A percentile compares a stretch with the other conserved stretches of the same genome.
phyloP scores from a whole-genome alignment of 2,329 filamentous ascomycete species.

The Ophiocordyceps camponoti-leonardi region DNA sequence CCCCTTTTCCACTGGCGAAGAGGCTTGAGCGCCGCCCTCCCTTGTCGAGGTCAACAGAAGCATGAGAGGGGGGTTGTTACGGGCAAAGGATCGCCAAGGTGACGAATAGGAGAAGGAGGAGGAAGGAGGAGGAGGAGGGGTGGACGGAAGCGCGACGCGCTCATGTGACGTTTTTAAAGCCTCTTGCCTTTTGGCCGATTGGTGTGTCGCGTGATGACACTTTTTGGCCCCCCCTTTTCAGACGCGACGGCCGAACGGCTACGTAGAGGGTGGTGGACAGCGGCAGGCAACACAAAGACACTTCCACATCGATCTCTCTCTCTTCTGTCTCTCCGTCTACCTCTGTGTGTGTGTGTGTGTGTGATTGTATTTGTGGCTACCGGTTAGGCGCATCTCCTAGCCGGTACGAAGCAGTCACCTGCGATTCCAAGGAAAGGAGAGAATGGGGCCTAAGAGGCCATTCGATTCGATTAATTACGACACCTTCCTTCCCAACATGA shows the following conservation, averaged over 20 bases:
- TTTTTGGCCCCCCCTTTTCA: too few relatives aligned
- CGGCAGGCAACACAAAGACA: background rate
- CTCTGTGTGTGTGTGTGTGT: too few relatives aligned
- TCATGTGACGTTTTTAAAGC: conserved; percentile 2
- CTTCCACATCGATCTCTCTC: background rate
- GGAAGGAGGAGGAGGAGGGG: background rate
- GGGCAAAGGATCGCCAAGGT: too few relatives aligned
- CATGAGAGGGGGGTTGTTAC: too few relatives aligned
- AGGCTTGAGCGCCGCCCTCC: background rate
- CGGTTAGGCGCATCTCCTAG: too few relatives aligned
- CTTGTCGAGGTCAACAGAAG: background rate
- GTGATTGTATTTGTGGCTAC: too few relatives aligned
- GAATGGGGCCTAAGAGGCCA: too few relatives aligned
- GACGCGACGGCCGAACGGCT: background rate
- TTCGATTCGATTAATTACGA: too few relatives aligned
- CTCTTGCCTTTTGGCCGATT: background rate
- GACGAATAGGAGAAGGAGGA: background rate
- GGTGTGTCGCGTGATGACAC: conserved; percentile 6
- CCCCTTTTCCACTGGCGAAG: background rate
- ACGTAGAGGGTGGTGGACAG: background rate
- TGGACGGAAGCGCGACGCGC: background rate
- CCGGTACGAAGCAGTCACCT: too few relatives aligned
- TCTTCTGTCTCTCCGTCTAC: too few relatives aligned
- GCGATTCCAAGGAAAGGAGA: too few relatives aligned
- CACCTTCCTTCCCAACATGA: too few relatives aligned